Evolutionary conservation across 495 filamentous ascomycete genomes (phyloP).

Genomic region (Platismatia glauca): DNA sequence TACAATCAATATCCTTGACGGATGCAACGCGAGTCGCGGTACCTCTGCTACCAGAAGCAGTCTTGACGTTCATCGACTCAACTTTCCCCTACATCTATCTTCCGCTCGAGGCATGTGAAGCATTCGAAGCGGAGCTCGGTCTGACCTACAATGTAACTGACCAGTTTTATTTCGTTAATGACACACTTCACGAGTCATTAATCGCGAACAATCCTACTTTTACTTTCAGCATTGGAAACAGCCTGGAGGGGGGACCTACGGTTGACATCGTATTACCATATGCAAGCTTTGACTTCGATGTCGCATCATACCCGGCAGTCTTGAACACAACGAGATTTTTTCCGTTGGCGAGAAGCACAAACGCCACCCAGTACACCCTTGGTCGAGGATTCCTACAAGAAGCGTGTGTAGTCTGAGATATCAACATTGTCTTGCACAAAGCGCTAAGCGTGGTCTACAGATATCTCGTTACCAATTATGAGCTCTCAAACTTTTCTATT

Average conservation of each 20-base stretch:
- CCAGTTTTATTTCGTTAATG: slow-evolving; percentile 43
- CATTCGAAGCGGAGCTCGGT: slow-evolving; percentile 45
- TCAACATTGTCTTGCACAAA: not conserved
- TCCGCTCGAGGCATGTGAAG: slow-evolving; percentile 39
- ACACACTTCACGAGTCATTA: slow-evolving; percentile 35
- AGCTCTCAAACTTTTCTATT: slow-evolving; percentile 20
- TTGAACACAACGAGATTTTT: slow-evolving; percentile 38
- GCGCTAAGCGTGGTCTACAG: slow-evolving; percentile 2
- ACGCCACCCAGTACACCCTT: slow-evolving; percentile 43
- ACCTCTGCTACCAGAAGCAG: slow-evolving; percentile 18
- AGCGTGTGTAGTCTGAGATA: slow-evolving; percentile 24
- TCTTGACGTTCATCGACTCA: slow-evolving; percentile 42
- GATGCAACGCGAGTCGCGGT: slow-evolving; percentile 14
- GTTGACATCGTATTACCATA: slow-evolving; percentile 46
- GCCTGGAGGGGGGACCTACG: slow-evolving; percentile 30
- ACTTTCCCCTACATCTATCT: slow-evolving; percentile 48
- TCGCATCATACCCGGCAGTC: slow-evolving; percentile 29
- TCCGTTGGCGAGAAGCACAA: slow-evolving; percentile 40
- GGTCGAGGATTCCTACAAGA: slow-evolving; percentile 51
- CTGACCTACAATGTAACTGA: slow-evolving; percentile 35
- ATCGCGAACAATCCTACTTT: slow-evolving; percentile 38
- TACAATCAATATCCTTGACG: slow-evolving; percentile 37
- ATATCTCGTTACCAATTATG: slow-evolving; percentile 23
- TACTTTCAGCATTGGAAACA: slow-evolving; percentile 39
- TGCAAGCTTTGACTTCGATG: slow-evolving; percentile 42